Evolutionary conservation across 1,284 basidiomycete species (phyloP), one percentile per base, ranked within the genome.

Genomic region (Stygiomarasmius scandens): DNA sequence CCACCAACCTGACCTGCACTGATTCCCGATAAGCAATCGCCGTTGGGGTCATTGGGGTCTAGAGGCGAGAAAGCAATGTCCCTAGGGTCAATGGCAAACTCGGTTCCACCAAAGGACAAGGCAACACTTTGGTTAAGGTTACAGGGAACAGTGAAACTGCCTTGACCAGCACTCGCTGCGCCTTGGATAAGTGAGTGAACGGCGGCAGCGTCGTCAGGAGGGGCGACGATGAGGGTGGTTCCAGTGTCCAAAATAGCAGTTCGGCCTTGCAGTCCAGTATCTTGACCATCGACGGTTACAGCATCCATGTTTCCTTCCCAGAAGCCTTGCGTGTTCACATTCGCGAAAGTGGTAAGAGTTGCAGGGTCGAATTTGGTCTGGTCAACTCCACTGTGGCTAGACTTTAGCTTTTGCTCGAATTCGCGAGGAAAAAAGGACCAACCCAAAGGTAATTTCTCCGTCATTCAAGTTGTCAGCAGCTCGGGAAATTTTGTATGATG

Each of bases 231-330:
- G 66, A 90, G 79, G 41, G 88, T 89, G 62, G 87, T 90, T 61
- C 90, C 90, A 32, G 89, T 92, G 74, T 93, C 90, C 63, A 93
- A 82, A 71, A 93, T 89, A 52, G 89, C 85, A 38, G 84, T 85
- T 66, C 88, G 85, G 46, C 82, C 82, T 19, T 68, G 61, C 47
- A 91, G 74, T 14, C 82, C 80, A 43, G 81, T 66, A 67, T 81
- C 76, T 48, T 74, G 63, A 20, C 84, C 86, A 63, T 87, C 76
- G 58, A 89, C 82, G 22, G 81, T 76, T 58, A 89, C 75, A 3
- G 75, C 73, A 62, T 84, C 80, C 69, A 95, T 72, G 2, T 71
- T 70, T 9, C 78, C 87, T 74, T 92, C 89, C 92, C 92, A 95
- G 78, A 93, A 95, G 32, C 92, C 90, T 32, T 75, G 60, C 14